These are phyloP conservation scores for Phaeosphaeriaceae sp. DNA, from an alignment of 2,329 filamentous ascomycete genomes.

Conservation along the genomic window DNA sequence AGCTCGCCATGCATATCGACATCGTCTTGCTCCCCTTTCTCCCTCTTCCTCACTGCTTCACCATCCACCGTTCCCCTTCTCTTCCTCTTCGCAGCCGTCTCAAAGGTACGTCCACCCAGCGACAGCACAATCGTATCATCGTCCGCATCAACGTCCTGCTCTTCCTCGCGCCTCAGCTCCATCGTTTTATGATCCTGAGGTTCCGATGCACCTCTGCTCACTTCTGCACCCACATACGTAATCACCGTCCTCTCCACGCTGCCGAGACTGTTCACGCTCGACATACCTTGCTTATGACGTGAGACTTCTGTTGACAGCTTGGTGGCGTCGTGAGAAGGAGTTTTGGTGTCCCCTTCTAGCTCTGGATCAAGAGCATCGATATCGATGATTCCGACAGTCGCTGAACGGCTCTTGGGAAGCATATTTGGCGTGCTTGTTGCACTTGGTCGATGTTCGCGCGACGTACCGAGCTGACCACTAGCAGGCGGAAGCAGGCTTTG, in stretches of 20 bases:
- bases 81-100: constrained; percentile 36
- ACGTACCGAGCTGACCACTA: background rate
- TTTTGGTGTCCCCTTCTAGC: constrained; percentile 1
- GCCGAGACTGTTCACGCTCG: constrained; percentile 38
- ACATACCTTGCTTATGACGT: constrained; percentile 31
- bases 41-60: constrained; percentile 35
- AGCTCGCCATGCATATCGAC: background rate
- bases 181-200: constrained; percentile 3
- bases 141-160: constrained; percentile 2
- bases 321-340: background rate
- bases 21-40: constrained; percentile 13
- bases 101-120: constrained; percentile 6
- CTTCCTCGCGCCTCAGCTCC: too few species aligned
- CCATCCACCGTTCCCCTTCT: constrained; percentile 28
- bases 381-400: constrained; percentile 29
- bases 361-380: constrained; percentile 27
- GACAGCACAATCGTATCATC: background rate
- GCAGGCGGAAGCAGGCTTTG: constrained; percentile 17
- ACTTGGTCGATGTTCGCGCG: background rate
- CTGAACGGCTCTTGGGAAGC: background rate
- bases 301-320: constrained; percentile 25
- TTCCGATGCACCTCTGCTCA: constrained; percentile 6
- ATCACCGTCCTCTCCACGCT: constrained; percentile 27
- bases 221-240: background rate
- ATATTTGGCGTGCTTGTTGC: background rate